Evolutionary conservation across 768 basidiomycete species (phyloP).

Genomic region (Leccinum ochraceum): DNA sequence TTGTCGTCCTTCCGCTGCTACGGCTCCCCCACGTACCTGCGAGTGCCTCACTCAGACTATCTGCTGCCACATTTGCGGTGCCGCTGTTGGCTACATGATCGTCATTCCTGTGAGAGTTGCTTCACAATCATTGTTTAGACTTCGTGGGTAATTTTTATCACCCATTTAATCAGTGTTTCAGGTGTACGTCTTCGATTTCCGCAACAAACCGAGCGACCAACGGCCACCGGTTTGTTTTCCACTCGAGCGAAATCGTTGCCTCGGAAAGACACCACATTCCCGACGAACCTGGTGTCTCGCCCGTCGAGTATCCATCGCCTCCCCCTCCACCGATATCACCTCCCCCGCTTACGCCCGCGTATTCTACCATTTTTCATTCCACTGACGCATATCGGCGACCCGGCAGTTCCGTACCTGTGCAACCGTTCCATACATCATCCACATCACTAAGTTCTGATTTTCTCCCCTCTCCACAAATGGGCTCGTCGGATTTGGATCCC

Average conservation of each 20-base stretch:
- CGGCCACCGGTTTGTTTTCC: slow-evolving; percentile 86
- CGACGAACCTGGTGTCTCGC: slow-evolving; percentile 63
- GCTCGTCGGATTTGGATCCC: slow-evolving; percentile 24
- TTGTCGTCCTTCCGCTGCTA: slow-evolving; percentile 37
- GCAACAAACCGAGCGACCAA: slow-evolving; percentile 73
- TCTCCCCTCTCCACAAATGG: slow-evolving; percentile 25
- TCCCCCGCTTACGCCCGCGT: slow-evolving; percentile 32
- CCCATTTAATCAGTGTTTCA: slow-evolving; percentile 48
- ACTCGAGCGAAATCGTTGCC: slow-evolving; percentile 65
- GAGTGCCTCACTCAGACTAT: slow-evolving; percentile 84
- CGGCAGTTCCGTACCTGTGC: slow-evolving; percentile 12
- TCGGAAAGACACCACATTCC: slow-evolving; percentile 64
- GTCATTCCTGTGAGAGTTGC: slow-evolving; percentile 53
- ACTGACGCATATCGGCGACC: slow-evolving; percentile 19
- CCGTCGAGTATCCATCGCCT: slow-evolving; percentile 39
- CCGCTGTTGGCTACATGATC: slow-evolving; percentile 77
- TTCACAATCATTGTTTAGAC: slow-evolving; percentile 3
- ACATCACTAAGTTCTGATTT: slow-evolving; percentile 20
- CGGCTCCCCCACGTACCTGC: slow-evolving; percentile 58
- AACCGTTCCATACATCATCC: slow-evolving; percentile 21
- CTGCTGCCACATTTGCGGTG: slow-evolving; percentile 79
- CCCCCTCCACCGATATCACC: slow-evolving; percentile 34
- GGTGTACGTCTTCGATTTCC: slow-evolving; percentile 72
- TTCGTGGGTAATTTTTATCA: slow-evolving; percentile 7
- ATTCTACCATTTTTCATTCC: slow-evolving; percentile 29